A percentile compares a stretch with the other conserved stretches of the same genome.
Conservation (phyloP, 2,329 filamentous ascomycete genomes). For the Epichloe glyceriae region DNA sequence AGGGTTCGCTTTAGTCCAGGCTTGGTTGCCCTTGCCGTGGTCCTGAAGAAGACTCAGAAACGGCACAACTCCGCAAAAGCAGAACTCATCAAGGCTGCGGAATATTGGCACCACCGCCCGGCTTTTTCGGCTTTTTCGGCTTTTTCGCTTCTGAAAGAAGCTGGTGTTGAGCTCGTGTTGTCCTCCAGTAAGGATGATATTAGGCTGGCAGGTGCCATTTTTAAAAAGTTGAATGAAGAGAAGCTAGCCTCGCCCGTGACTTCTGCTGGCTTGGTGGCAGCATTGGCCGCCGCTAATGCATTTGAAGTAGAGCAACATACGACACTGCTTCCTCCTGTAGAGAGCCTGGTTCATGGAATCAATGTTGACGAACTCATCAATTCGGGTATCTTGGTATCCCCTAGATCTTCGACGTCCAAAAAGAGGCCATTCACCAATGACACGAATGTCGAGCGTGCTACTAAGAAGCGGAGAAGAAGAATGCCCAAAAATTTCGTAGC, state of each 20-base stretch:
- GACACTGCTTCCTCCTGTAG: slow-evolving; percentile 45
- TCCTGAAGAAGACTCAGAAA: slow-evolving; percentile 64
- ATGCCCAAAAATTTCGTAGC: slow-evolving; percentile 65
- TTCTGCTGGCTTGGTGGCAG: slow-evolving; percentile 74
- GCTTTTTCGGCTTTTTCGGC: slow-evolving; percentile 22
- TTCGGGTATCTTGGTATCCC: slow-evolving; percentile 44
- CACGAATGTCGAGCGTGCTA: slow-evolving; percentile 26
- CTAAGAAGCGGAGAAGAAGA: slow-evolving; percentile 46
- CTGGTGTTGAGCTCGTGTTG: slow-evolving; percentile 69
- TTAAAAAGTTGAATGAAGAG: slow-evolving; percentile 54
- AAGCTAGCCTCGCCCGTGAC: slow-evolving; percentile 57
- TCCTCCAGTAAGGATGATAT: slow-evolving; percentile 59
- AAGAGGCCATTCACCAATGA: slow-evolving; percentile 34
- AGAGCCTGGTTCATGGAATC: slow-evolving; percentile 45
- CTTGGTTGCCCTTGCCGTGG: slow-evolving; percentile 65
- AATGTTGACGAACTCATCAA: slow-evolving; percentile 50
- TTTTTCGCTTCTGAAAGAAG: slow-evolving; percentile 62
- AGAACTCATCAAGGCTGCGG: slow-evolving; percentile 67
- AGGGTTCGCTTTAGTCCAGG: slow-evolving; percentile 75
- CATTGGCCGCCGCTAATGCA: slow-evolving; percentile 52
- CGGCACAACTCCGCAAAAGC: slow-evolving; percentile 58
- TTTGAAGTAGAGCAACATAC: slow-evolving; percentile 41
- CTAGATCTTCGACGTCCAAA: slow-evolving; percentile 24
- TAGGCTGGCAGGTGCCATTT: slow-evolving; percentile 61
- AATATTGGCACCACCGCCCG: slow-evolving; percentile 61